phyloP scores from a whole-genome alignment of 495 filamentous ascomycete genomes.

The Penicillium roqueforti region DNA sequence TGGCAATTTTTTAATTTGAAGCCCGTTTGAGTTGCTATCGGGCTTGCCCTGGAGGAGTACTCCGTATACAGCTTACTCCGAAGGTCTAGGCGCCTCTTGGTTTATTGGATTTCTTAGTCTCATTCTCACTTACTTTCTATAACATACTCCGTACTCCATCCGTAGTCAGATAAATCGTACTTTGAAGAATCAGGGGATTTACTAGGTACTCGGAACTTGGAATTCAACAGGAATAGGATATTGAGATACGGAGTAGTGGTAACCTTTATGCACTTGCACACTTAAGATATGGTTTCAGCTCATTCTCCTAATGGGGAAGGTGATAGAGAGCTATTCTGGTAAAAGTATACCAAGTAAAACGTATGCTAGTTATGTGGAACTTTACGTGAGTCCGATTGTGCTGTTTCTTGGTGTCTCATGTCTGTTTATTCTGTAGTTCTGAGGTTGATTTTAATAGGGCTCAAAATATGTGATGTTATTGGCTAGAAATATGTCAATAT shows the following conservation, averaged over 20 bases:
- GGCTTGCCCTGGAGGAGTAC: background rate
- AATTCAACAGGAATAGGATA: no score
- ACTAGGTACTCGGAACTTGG: background rate
- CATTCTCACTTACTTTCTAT: background rate
- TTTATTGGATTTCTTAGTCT: background rate
- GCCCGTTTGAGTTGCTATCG: background rate
- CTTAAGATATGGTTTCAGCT: background rate
- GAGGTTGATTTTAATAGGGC: no score
- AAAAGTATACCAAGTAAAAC: background rate
- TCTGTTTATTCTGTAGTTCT: background rate
- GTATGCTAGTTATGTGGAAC: background rate
- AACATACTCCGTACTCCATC: background rate
- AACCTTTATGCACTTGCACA: background rate
- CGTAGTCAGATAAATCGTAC: background rate
- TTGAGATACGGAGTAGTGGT: background rate
- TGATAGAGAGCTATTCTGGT: background rate
- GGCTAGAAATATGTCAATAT: background rate
- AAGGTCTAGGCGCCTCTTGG: background rate
- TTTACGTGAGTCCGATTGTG: background rate
- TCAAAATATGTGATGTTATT: no score
- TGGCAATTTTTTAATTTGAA: conserved; percentile 10
- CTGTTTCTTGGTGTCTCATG: background rate
- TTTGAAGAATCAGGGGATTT: background rate
- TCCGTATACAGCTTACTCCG: background rate
- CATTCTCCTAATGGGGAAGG: background rate